These are phyloP conservation scores for Raphanus raphanistrum DNA, from an alignment of 345 rosid species.

Conservation along the genomic window DNA sequence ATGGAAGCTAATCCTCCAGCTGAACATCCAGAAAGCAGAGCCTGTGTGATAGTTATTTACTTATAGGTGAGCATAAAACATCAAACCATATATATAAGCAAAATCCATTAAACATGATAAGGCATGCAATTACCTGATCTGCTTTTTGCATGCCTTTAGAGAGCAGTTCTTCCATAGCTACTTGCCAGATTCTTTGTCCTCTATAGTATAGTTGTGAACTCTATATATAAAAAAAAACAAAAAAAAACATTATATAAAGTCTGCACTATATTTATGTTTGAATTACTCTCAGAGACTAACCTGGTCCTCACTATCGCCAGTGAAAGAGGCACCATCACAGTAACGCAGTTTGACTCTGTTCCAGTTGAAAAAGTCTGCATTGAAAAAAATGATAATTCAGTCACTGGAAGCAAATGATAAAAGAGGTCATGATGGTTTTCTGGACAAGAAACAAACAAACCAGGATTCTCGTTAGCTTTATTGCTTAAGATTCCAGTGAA, in stretches of 20 bases:
- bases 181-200: constrained; percentile 84
- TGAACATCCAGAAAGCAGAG: constrained; percentile 96
- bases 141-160: constrained; percentile 78
- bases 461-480: constrained; percentile 77
- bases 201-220: constrained; percentile 59
- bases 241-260: neutral
- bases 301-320: constrained; percentile 69
- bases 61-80: neutral
- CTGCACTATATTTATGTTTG: neutral
- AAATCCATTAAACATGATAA: too few relatives aligned
- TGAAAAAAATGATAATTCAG: neutral
- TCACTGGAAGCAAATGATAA: neutral
- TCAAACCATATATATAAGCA: too few relatives aligned
- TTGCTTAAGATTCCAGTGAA: constrained; percentile 81
- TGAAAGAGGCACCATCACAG: constrained; percentile 93
- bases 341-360: constrained; percentile 85
- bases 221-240: neutral
- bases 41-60: constrained; percentile 43
- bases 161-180: constrained; percentile 65
- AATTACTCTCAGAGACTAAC: constrained; percentile 34
- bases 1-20: constrained; percentile 91
- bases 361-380: constrained; percentile 91
- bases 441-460: constrained; percentile 36
- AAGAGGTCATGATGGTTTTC: neutral
- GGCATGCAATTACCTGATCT: constrained; percentile 54